Conservation (phyloP, 192 early-diverging fungal genomes). For the Endogone sp. region DNA sequence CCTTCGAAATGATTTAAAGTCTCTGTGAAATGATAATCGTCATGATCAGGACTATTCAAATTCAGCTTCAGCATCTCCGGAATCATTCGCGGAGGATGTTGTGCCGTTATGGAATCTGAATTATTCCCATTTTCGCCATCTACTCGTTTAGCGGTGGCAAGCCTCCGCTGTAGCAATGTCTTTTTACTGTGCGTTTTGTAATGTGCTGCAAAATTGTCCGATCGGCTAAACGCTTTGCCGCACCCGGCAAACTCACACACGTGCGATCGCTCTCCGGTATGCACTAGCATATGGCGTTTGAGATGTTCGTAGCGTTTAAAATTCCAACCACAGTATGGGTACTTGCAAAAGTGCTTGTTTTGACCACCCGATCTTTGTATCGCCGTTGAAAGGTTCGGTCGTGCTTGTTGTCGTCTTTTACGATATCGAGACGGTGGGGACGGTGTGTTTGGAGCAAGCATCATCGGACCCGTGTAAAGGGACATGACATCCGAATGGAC, state of each 20-base stretch:
- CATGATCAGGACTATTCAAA: conserved; percentile 17
- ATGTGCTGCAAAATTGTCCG: conserved; percentile 75
- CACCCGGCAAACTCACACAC: conserved; percentile 66
- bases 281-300: conserved; percentile 74
- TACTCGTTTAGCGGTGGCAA: too few species aligned
- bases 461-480: too few species aligned
- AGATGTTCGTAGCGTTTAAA: conserved; percentile 83
- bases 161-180: conserved; percentile 34
- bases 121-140: too few species aligned
- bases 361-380: conserved; percentile 3
- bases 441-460: conserved; percentile 6
- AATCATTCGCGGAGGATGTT: too few species aligned
- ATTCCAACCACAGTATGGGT: conserved; percentile 46
- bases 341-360: conserved; percentile 42
- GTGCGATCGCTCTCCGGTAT: conserved; percentile 73
- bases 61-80: conserved; percentile 11
- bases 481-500: too few species aligned
- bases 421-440: conserved; percentile 10
- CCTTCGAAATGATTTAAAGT: too few species aligned
- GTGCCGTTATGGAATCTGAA: too few species aligned
- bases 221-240: conserved; percentile 76
- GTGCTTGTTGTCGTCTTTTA: conserved; percentile 3
- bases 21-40: conserved; percentile 10
- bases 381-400: conserved; percentile 8
- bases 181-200: conserved; percentile 71